Conservation (phyloP, 2,329 filamentous ascomycete species). For the Fusarium globosum region DNA sequence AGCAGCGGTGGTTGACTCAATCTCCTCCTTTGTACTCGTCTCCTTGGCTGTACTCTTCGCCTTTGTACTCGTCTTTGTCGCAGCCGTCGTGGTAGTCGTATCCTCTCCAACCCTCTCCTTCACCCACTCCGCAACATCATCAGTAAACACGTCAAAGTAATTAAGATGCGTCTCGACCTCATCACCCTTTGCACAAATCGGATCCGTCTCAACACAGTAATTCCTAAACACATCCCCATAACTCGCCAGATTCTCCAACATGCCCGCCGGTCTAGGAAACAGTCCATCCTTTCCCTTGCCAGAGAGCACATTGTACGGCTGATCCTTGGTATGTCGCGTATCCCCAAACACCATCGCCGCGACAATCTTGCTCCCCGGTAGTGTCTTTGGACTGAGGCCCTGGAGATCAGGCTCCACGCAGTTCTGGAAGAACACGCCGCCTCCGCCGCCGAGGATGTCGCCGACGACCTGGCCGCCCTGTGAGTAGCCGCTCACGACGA, state of each 20-base stretch:
- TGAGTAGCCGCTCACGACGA: constrained; percentile 20
- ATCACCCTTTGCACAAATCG: constrained; percentile 9
- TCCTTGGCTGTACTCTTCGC: neutral
- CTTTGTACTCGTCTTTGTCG: constrained; percentile 1
- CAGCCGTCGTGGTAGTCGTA: neutral
- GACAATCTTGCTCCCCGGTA: constrained; percentile 1
- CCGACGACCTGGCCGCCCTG: constrained; percentile 17
- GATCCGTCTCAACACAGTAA: constrained; percentile 18
- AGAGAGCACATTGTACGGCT: constrained; percentile 11
- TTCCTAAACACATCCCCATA: constrained; percentile 6
- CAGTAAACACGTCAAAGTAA: constrained; percentile 14
- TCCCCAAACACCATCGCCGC: constrained; percentile 20
- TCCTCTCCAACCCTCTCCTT: neutral
- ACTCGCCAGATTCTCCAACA: constrained; percentile 10
- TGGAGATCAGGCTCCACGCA: constrained; percentile 6
- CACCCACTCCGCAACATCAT: constrained; percentile 12
- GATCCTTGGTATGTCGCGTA: constrained; percentile 13
- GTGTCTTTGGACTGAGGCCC: constrained; percentile 1
- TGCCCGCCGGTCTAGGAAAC: constrained; percentile 11
- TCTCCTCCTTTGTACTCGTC: neutral
- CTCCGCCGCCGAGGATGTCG: constrained; percentile 21
- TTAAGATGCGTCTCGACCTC: constrained; percentile 12
- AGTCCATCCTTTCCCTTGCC: constrained; percentile 2
- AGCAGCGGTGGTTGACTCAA: neutral
- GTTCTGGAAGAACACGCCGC: constrained; percentile 18